Evolutionary conservation across 1,284 basidiomycete species (phyloP).

Genomic region (Nidula niveotomentosa): DNA sequence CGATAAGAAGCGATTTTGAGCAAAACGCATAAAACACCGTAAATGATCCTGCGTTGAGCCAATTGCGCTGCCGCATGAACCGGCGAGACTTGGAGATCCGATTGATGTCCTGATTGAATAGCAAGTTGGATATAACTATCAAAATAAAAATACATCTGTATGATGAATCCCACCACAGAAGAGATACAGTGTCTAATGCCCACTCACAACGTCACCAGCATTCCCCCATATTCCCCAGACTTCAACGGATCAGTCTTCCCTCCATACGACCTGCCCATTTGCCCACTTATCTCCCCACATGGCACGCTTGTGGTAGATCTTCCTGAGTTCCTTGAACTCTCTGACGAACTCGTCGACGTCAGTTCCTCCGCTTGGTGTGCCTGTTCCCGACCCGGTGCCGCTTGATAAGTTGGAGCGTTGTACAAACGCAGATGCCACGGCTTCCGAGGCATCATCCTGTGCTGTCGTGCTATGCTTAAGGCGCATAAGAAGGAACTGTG

Average conservation of each 20-base stretch:
- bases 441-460: slow-evolving; percentile 87
- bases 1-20: too few species aligned
- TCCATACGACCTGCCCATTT: slow-evolving; percentile 82
- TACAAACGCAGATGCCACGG: slow-evolving; percentile 78
- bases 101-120: too few species aligned
- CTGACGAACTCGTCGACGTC: slow-evolving; percentile 86
- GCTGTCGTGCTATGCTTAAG: slow-evolving; percentile 83
- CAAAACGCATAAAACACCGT: too few species aligned
- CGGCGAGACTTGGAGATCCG: too few species aligned
- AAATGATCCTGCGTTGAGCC: not conserved
- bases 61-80: not conserved
- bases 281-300: slow-evolving; percentile 90
- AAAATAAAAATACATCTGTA: too few species aligned
- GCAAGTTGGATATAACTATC: too few species aligned
- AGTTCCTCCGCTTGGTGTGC: slow-evolving; percentile 39
- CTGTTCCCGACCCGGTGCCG: slow-evolving; percentile 25
- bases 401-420: slow-evolving; percentile 32
- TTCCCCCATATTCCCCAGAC: too few species aligned
- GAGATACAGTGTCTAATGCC: not conserved
- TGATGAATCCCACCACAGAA: too few species aligned
- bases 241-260: slow-evolving; percentile 27
- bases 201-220: too few species aligned
- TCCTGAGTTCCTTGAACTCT: slow-evolving; percentile 84
- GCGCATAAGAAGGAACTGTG: slow-evolving; percentile 84
- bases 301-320: slow-evolving; percentile 86